phyloP scores from a whole-genome alignment of 2,329 filamentous ascomycete genomes.

The Monilinia aucupariae region DNA sequence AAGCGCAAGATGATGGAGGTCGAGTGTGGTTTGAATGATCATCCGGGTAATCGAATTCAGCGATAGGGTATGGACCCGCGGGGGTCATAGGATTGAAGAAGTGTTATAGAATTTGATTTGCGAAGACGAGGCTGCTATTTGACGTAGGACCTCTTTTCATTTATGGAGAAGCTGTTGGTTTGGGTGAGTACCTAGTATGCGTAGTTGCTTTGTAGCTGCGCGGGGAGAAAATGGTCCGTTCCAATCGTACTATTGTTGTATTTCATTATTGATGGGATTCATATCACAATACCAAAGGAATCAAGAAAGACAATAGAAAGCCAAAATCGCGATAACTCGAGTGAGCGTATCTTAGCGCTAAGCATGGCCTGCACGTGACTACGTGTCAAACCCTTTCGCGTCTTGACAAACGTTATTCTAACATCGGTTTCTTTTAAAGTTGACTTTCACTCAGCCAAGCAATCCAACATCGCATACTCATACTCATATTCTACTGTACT shows the following conservation, averaged over 20 bases:
- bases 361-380: neutral
- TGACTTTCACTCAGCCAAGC: too few species aligned
- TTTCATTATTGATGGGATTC: conserved; percentile 3
- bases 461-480: too few species aligned
- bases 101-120: neutral
- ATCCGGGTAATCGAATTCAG: conserved; percentile 12
- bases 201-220: neutral
- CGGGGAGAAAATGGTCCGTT: neutral
- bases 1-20: conserved; percentile 8
- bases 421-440: too few species aligned
- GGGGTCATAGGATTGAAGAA: conserved; percentile 16
- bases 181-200: too few species aligned
- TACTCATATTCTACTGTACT: too few species aligned
- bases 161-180: neutral
- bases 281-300: neutral
- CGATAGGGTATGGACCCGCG: conserved; percentile 6
- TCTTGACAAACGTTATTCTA: too few species aligned
- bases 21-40: conserved; percentile 13
- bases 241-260: neutral
- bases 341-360: conserved; percentile 10
- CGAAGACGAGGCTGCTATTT: neutral
- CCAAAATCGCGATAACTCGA: conserved; percentile 10
- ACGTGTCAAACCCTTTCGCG: too few species aligned
- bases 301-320: conserved; percentile 4
- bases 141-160: neutral